Conservation (phyloP, 2,329 filamentous ascomycete species). For the Albifimbria verrucaria region DNA sequence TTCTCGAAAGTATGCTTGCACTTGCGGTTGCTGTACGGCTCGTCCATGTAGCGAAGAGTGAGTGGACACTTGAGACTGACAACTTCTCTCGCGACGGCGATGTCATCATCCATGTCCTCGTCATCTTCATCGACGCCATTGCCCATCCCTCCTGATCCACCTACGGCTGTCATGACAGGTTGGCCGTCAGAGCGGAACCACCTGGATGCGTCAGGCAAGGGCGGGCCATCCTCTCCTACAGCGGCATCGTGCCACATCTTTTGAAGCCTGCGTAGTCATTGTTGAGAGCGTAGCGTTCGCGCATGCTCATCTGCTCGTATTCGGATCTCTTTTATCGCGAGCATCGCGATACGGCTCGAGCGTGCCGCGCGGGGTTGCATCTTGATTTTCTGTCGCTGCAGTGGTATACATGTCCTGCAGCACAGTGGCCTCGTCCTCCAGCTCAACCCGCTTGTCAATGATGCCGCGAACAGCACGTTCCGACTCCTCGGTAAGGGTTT, state of each 20-base stretch:
- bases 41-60: slow-evolving; percentile 59
- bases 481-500: slow-evolving; percentile 38
- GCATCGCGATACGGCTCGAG: slow-evolving; percentile 32
- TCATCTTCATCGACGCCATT: slow-evolving; percentile 26
- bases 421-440: slow-evolving; percentile 45
- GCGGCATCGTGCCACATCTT: slow-evolving; percentile 53
- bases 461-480: slow-evolving; percentile 45
- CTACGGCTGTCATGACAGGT: slow-evolving; percentile 32
- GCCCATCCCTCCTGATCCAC: slow-evolving; percentile 1
- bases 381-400: slow-evolving; percentile 15
- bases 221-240: slow-evolving; percentile 44
- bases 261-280: slow-evolving; percentile 61
- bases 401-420: slow-evolving; percentile 30
- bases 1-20: slow-evolving; percentile 75
- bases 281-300: slow-evolving; percentile 50
- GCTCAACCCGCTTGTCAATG: slow-evolving; percentile 46
- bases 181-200: slow-evolving; percentile 51
- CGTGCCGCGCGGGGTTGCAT: slow-evolving; percentile 18
- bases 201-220: slow-evolving; percentile 47
- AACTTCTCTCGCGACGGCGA: slow-evolving; percentile 61
- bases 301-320: slow-evolving; percentile 38
- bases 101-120: slow-evolving; percentile 62
- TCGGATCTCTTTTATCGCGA: slow-evolving; percentile 34
- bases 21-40: slow-evolving; percentile 63
- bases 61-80: slow-evolving; percentile 68